Evolutionary conservation across 2,329 filamentous ascomycete species (phyloP).

Genomic region (Penicillium corylophilum): DNA sequence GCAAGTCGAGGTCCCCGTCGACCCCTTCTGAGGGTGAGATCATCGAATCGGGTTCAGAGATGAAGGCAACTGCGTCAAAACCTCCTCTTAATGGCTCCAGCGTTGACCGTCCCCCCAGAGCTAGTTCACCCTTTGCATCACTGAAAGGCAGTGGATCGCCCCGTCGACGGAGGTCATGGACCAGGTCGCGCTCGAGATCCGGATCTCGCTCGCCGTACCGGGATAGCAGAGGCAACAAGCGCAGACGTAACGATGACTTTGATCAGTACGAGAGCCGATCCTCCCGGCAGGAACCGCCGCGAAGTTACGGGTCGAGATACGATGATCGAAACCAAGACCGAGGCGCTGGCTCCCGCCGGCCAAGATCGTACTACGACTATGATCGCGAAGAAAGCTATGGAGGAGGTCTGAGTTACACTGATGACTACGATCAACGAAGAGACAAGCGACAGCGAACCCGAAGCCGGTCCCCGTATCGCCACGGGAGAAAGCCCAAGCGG

Average conservation of each 20-base stretch:
- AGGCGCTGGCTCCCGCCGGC: constrained; percentile 42
- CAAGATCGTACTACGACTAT: constrained; percentile 51
- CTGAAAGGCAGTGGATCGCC: constrained; percentile 53
- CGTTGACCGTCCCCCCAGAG: constrained; percentile 93
- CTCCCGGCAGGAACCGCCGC: constrained; percentile 32
- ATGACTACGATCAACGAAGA: constrained; percentile 49
- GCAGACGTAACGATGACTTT: constrained; percentile 42
- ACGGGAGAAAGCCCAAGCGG: constrained; percentile 38
- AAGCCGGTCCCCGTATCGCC: constrained; percentile 49
- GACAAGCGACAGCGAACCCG: constrained; percentile 59
- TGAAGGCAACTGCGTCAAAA: constrained; percentile 84
- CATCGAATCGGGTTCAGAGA: constrained; percentile 67
- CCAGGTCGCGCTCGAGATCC: constrained; percentile 30
- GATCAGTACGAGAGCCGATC: constrained; percentile 30
- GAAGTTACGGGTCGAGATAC: constrained; percentile 37
- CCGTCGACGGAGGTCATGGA: constrained; percentile 58
- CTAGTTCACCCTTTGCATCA: constrained; percentile 54
- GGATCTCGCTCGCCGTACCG: constrained; percentile 45
- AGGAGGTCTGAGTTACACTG: constrained; percentile 48
- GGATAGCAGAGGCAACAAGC: constrained; percentile 42
- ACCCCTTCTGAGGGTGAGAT: constrained; percentile 89
- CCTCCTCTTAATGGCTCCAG: constrained; percentile 71
- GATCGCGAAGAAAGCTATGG: constrained; percentile 47
- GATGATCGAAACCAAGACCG: constrained; percentile 41
- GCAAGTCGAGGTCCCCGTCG: constrained; percentile 51